These are phyloP conservation scores for Rhodotorula sp. DNA, from an alignment of 1,284 basidiomycete genomes.

Conservation along the genomic window DNA sequence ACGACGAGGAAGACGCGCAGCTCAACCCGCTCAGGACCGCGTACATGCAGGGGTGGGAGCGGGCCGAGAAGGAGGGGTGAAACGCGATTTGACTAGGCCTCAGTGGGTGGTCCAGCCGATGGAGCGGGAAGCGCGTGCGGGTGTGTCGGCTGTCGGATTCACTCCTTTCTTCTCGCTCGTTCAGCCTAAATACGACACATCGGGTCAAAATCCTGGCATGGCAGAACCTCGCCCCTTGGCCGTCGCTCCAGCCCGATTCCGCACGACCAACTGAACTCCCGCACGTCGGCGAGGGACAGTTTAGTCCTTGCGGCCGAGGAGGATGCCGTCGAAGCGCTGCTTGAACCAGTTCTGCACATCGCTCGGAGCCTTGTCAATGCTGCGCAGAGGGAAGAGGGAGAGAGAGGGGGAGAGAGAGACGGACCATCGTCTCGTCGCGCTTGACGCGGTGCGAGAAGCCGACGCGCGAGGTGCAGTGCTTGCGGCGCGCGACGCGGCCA, in stretches of 20 bases:
- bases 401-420: neutral
- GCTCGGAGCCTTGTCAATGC: neutral
- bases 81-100: no score
- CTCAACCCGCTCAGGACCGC: constrained; percentile 38
- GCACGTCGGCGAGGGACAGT: neutral
- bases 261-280: no score
- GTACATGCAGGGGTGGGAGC: constrained; percentile 26
- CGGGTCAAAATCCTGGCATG: no score
- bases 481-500: constrained; percentile 86
- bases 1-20: constrained; percentile 35
- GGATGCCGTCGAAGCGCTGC: constrained; percentile 82
- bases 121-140: no score
- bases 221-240: neutral
- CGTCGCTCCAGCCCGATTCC: neutral
- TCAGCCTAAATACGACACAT: no score
- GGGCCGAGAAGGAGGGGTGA: constrained; percentile 16
- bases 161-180: no score
- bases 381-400: neutral
- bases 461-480: constrained; percentile 82
- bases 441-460: constrained; percentile 74
- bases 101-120: no score
- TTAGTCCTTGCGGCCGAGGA: constrained; percentile 51
- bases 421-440: constrained; percentile 58
- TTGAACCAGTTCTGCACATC: constrained; percentile 28
- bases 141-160: no score